phyloP scores from a whole-genome alignment of 306 rosid species.

The Arachis hypogaea region DNA sequence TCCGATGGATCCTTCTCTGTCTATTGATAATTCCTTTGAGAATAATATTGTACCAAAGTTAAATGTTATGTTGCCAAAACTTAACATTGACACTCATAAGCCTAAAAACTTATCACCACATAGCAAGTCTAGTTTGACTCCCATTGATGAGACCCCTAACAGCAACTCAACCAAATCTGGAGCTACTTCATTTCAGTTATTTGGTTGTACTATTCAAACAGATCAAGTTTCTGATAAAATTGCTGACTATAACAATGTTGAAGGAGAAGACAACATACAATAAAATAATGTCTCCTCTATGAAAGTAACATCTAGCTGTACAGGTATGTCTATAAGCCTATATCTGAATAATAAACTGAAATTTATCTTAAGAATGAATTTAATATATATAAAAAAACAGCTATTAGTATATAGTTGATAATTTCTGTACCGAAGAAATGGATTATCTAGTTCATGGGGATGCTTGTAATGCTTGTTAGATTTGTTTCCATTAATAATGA shows the following conservation, averaged over 20 bases:
- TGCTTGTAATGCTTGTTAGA: no score
- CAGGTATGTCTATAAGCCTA: slow-evolving; percentile 67
- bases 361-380: slow-evolving; percentile 5
- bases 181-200: slow-evolving; percentile 58
- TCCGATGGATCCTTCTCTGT: slow-evolving; percentile 37
- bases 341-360: slow-evolving; percentile 19
- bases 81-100: no score
- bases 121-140: no score
- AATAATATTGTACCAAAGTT: slow-evolving; percentile 41
- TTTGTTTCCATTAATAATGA: no score
- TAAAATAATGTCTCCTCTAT: no score
- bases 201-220: slow-evolving; percentile 62
- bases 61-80: slow-evolving; percentile 56
- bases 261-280: slow-evolving; percentile 19
- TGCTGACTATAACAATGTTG: slow-evolving; percentile 47
- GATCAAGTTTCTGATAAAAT: slow-evolving; percentile 45
- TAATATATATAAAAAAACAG: slow-evolving; percentile 12
- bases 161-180: slow-evolving; percentile 48
- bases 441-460: no score
- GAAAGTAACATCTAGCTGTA: slow-evolving; percentile 33
- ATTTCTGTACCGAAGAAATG: no score
- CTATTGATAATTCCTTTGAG: slow-evolving; percentile 44
- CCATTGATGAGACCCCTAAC: not conserved
- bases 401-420: not conserved
- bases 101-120: no score